A percentile compares a stretch with the other conserved stretches of the same genome.
Evolutionary conservation across 345 rosid genomes (phyloP).

Genomic region (Eucalyptus marginata): DNA sequence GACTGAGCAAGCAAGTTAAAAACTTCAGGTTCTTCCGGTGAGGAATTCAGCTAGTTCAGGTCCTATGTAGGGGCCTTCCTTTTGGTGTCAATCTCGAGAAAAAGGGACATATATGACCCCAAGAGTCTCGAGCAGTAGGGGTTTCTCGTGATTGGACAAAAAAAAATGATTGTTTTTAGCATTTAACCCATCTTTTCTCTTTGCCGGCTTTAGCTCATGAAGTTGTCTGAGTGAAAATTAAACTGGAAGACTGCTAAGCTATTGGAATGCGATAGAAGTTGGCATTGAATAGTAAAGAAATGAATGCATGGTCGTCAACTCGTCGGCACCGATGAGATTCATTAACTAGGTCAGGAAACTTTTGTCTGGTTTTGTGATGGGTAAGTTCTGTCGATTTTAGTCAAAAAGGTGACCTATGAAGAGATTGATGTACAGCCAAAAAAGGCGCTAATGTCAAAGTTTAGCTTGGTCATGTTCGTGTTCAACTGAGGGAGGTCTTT

Average conservation of each 20-base stretch:
- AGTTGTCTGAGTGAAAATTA: background rate
- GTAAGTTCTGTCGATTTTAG: background rate
- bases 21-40: background rate
- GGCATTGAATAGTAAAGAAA: background rate
- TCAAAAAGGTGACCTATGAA: background rate
- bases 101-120: background rate
- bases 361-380: background rate
- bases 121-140: background rate
- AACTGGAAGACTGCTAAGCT: background rate
- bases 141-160: background rate
- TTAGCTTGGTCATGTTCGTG: background rate
- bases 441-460: background rate
- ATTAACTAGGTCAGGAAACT: background rate
- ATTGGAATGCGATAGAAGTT: background rate
- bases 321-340: background rate
- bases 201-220: background rate
- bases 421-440: background rate
- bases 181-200: background rate
- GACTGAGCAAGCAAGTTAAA: background rate
- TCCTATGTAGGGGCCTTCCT: background rate
- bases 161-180: background rate
- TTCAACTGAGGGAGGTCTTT: background rate
- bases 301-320: background rate
- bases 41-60: background rate
- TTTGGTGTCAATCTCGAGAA: background rate